Evolutionary conservation across 805 yeast species (phyloP).

Genomic region (Sugiyamaella mastotermitis): DNA sequence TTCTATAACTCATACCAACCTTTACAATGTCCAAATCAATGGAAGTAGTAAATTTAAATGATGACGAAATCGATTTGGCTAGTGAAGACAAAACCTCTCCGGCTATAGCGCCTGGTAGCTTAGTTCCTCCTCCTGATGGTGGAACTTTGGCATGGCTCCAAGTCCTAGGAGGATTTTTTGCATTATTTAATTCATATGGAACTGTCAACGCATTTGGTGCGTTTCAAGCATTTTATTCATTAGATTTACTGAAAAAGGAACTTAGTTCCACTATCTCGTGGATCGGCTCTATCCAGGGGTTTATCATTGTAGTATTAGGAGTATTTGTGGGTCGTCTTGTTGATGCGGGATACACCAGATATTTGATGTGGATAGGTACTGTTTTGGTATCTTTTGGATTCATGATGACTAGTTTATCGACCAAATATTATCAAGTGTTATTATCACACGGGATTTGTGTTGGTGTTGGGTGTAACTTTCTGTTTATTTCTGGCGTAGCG

Average conservation of each 20-base stretch:
- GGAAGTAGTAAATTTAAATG: too few species aligned
- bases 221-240: conserved; percentile 2
- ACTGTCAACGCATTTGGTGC: conserved; percentile 18
- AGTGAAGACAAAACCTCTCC: neutral
- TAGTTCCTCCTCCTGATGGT: conserved; percentile 23
- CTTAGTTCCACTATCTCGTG: conserved; percentile 23
- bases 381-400: conserved; percentile 23
- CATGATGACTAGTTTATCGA: conserved; percentile 32
- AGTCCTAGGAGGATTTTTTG: conserved; percentile 18
- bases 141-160: conserved; percentile 21
- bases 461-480: conserved; percentile 39
- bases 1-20: too few species aligned
- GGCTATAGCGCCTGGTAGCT: too few species aligned
- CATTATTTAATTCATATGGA: conserved; percentile 18
- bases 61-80: too few species aligned
- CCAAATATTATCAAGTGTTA: conserved; percentile 44
- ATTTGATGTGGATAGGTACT: conserved; percentile 21
- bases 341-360: conserved; percentile 22
- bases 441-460: conserved; percentile 46
- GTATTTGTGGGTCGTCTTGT: conserved; percentile 25
- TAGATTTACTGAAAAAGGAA: conserved; percentile 1
- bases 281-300: conserved; percentile 24
- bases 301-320: conserved; percentile 21
- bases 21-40: too few species aligned
- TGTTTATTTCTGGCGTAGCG: conserved; percentile 41